Evolutionary conservation across 306 rosid species (phyloP), one percentile per base, ranked within the genome.

Genomic region (Prinsepia uniflora): DNA sequence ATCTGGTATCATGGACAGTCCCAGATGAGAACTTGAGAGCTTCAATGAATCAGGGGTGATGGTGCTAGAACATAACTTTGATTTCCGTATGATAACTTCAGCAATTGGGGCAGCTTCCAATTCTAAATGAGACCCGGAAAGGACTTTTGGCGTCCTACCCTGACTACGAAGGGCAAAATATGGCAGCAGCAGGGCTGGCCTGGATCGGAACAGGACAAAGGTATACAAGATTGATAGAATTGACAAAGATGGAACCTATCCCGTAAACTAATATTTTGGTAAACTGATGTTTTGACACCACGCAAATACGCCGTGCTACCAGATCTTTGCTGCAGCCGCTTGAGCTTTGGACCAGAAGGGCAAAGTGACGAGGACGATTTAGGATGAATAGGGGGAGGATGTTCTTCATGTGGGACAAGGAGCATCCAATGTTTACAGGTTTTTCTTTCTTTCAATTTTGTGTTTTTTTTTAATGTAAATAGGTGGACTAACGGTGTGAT

Each of bases 1-100:
- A 91, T 80, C 78, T 95, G 72, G 77, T 89, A 54, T 95, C 99
- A 68, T 95, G 97, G 99, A 84, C 96, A 24, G 63, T 88, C 68
- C 90, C 89, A 42, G 97, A 88, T 58, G 99, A 95, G 80, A 91
- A 80, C 86, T 72, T 89, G 79, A 87, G 79, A 82, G 82, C 85
- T 77, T 79, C 90, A 76, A 74, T 83, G 56, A 89, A 74, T 78
- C 86, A 49, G 85, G 96, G 92, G 92, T 89, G 93, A 91, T 61
- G 76, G 75, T 20, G 20, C 42, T 55, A 34, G 36, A 30, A 30
- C 36, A 3, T 65, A 56, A 65, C 75, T 74, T 58, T 54, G 57
- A 46, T 73, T 72, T 2, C 66, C 36, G 68, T 78, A 77, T 74
- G 81, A 72, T 75, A 75, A 84, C 81, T 79, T 79, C 18, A 79